phyloP scores from a whole-genome alignment of 2,329 filamentous ascomycete species.

The Venturia nashicola region DNA sequence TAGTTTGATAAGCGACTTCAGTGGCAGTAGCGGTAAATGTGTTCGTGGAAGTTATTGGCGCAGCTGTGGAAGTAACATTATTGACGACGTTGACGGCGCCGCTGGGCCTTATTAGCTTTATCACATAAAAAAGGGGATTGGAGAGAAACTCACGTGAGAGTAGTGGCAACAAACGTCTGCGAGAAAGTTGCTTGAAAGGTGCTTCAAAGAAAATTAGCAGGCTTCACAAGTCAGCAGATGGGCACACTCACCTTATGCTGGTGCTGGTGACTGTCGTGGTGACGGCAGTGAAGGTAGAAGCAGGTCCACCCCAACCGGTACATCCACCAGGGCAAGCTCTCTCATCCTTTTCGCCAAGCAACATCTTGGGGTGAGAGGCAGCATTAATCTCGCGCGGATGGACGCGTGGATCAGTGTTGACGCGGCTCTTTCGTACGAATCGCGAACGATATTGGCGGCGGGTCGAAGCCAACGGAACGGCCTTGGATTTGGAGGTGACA shows the following conservation, averaged over 20 bases:
- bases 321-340: neutral
- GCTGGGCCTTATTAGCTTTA: neutral
- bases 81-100: neutral
- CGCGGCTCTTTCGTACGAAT: neutral
- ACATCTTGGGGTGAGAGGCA: neutral
- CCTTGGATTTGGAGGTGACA: neutral
- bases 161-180: neutral
- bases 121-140: neutral
- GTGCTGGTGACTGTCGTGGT: neutral
- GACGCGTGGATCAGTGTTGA: neutral
- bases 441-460: neutral
- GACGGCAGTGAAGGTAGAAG: neutral
- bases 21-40: neutral
- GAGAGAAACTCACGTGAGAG: neutral
- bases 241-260: neutral
- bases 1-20: neutral
- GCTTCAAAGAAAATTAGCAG: neutral
- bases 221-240: neutral
- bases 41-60: neutral
- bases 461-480: neutral
- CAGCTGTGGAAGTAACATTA: neutral
- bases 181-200: neutral
- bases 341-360: neutral
- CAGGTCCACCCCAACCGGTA: neutral
- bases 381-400: neutral